Evolutionary conservation across 768 basidiomycete species (phyloP), one percentile per base, ranked within the genome.

Genomic region (Boletellus ananiceps): DNA sequence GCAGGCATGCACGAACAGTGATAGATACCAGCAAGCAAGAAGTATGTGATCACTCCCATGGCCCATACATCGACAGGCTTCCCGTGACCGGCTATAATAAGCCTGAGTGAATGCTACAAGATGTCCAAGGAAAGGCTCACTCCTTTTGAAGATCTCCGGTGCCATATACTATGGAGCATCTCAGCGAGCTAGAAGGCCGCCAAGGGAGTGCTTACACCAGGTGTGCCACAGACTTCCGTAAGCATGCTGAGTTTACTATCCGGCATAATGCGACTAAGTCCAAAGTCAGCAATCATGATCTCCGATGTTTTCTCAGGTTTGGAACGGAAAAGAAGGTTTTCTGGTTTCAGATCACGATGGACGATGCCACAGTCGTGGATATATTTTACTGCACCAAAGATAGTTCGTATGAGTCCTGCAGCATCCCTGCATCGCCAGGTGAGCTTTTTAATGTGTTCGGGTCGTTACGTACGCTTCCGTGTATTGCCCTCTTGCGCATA

Each of bases 21-120:
- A 23, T 34, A 49, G 61, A 16, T 54, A 64, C 82, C 84, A 44
- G 84, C 84, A 23, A 97, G 84, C 4, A 97, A 74, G 84, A 96
- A 96, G 71, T 97, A 97, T 12, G 95, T 89, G 68, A 99, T 94
- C 42, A 99, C 95, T 34, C 95, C 95, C 82, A 98, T 94, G 1
- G 95, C 93, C 94, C 93, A 94, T 47, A 95, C 71, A 60, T 95
- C 95, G 15, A 96, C 94, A 8, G 94, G 93, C 70, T 90, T 96
- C 36, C 87, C 82, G 60, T 99, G 95, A 4, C 95, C 95, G 47
- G 84, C 87, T 88, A 61, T 27, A 46, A 38, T 8, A 23, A 25
- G 15, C 13, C 23, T 55, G 43, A 55, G 36, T 37, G 29, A 37
- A 34, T 48, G 19, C 8, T 7, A 8, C n/a, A 40, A 9, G 13